These are phyloP conservation scores for Quercus suber DNA, from an alignment of 306 rosid genomes.

Conservation along the genomic window DNA sequence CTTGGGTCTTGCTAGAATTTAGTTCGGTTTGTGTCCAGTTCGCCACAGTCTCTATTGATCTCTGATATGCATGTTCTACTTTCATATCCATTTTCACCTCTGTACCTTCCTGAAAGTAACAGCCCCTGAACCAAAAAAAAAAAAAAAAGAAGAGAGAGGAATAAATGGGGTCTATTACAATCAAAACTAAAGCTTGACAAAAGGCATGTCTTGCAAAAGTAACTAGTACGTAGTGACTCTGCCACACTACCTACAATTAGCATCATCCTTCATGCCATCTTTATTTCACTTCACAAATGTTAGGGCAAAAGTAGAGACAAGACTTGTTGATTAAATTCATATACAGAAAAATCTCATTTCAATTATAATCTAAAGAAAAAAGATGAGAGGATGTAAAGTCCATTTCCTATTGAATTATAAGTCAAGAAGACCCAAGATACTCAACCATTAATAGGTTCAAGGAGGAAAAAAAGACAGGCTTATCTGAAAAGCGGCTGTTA, in stretches of 20 bases:
- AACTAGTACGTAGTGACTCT: neutral
- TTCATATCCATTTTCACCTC: conserved; percentile 62
- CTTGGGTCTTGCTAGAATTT: conserved; percentile 56
- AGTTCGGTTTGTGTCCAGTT: conserved; percentile 57
- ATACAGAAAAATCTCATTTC: neutral
- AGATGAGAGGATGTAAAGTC: neutral
- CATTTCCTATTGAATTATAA: neutral
- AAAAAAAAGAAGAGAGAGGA: neutral
- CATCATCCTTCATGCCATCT: neutral
- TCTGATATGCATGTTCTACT: conserved; percentile 68
- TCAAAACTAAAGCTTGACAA: neutral
- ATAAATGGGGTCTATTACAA: neutral
- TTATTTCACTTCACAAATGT: neutral
- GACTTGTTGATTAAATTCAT: neutral
- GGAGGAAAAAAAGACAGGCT: neutral
- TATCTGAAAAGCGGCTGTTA: neutral
- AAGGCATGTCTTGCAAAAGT: neutral
- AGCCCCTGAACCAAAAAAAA: conserved; percentile 47
- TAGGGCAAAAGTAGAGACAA: neutral
- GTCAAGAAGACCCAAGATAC: neutral
- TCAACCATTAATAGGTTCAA: neutral
- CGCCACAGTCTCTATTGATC: conserved; percentile 55
- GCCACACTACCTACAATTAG: neutral
- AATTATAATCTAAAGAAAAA: neutral
- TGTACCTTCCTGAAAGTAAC: conserved; percentile 83